Conservation (phyloP, 148 eudicot species). For the Pharnaceum exiguum region DNA sequence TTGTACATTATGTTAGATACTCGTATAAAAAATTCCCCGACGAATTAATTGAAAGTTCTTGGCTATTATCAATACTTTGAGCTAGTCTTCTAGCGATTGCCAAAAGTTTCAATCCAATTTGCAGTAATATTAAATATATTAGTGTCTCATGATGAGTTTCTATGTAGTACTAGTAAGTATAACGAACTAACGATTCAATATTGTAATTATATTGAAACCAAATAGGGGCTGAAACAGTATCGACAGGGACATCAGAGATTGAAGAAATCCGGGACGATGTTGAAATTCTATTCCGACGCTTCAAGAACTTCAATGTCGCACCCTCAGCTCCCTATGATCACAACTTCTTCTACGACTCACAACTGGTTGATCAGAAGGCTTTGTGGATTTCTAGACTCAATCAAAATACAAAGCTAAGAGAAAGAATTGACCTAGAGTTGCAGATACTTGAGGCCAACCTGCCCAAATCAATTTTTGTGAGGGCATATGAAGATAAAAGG, state of each 20-base stretch:
- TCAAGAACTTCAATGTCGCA: slow-evolving; percentile 12
- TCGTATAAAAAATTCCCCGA: too few relatives aligned
- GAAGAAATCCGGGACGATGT: slow-evolving; percentile 13
- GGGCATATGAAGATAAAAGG: slow-evolving; percentile 8
- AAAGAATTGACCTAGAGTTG: slow-evolving; percentile 12
- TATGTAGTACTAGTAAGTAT: too few relatives aligned
- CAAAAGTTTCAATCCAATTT: too few relatives aligned
- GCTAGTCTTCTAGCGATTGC: too few relatives aligned
- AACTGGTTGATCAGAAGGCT: background rate
- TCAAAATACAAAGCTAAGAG: background rate
- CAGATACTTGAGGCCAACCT: slow-evolving; percentile 5
- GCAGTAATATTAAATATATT: too few relatives aligned
- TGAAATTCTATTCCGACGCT: slow-evolving; percentile 5
- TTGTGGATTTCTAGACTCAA: background rate
- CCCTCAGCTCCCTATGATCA: slow-evolving; percentile 8
- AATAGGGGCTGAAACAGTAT: too few relatives aligned
- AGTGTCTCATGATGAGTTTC: too few relatives aligned
- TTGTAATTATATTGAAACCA: too few relatives aligned
- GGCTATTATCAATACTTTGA: too few relatives aligned
- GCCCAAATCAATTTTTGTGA: slow-evolving; percentile 12
- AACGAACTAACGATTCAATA: too few relatives aligned
- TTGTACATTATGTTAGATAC: too few relatives aligned
- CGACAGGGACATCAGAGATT: slow-evolving; percentile 18
- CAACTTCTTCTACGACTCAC: slow-evolving; percentile 2
- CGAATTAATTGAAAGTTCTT: too few relatives aligned